Base-by-base conservation (phyloP, 495 filamentous ascomycete species). In the Pyrenula massariospora region DNA sequence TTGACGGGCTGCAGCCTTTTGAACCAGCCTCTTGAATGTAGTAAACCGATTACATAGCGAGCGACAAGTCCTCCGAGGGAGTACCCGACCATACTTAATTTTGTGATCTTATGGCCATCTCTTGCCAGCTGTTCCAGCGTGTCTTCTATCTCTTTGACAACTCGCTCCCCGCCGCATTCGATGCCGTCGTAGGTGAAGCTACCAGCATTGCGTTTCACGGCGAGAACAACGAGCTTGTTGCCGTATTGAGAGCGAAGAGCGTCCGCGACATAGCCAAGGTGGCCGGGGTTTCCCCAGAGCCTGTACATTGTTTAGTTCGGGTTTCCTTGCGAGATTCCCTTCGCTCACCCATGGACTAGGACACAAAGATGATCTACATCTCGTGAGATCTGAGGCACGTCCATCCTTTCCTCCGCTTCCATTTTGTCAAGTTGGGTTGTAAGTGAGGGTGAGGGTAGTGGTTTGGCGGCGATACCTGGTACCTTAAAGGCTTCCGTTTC, bases 161-260 rank as follows among this genome's bases (percentile, higher is more conserved):
- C 83, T 47, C 92, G 84, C 75, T 97, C 92, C 57, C 88, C 92
- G 56, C 91, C 88, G 10, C 85, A 73, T 62, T 96, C 91, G 65
- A 97, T 90, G 54, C 92, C 92, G 70, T 97, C 92, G 68, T 97
- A 97, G 22, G 92, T 97, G 69, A 85, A 88, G 58, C 73, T 85
- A 3, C 90, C 89, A 54, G 81, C 75, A 68, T 96, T 97, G 56
- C 83, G 78, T 70, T 91, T 86, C 2, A 85, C 79, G 25, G 84
- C 73, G 22, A 96, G 78, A 54, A 96, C 80, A 65, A 91, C 77
- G 3, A 96, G 67, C 24, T 75, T 60, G 8, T 86, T 80, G 60
- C 82, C 77, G 65, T 89, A 73, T 62, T 80, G 75, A 12, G 79
- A 78, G 58, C 83, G 80, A 3, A 97, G 72, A 11, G 82, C 74